Evolutionary conservation across 768 basidiomycete species (phyloP), one percentile per base, ranked within the genome.

Genomic region (Termitomyces sp.): DNA sequence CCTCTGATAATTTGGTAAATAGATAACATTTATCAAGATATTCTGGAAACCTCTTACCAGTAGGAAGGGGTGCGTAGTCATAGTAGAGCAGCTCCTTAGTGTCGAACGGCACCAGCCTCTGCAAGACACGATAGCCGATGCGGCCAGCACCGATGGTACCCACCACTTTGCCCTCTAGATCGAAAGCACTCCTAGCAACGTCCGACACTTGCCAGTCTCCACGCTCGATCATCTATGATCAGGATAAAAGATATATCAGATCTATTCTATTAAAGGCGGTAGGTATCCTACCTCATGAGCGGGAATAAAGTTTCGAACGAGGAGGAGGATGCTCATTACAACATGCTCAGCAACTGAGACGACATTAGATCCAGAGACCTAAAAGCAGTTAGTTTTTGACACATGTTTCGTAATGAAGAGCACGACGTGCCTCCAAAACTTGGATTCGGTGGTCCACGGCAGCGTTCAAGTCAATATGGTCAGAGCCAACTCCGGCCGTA

Each of bases 331-430:
- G 68, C 84, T 86, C 91, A 93, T 93, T 55, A 92, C 70, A 57
- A 91, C 91, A 68, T 93, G 90, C 71, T 95, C 93, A 44, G 92
- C 93, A 42, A 95, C 93, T 11, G 90, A 93, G 50, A 87, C 87
- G 51, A 94, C 93, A 65, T 93, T 95, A 22, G 88, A 91, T 37
- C 93, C 93, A 30, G 91, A 87, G 37, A 94, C 88, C 74, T 82
- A 54, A 53, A 43, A 47, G 35, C n/a, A 22, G 43, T 60, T 54
- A 53, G 62, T 38, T 51, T 40, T 51, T 56, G 52, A 43, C 53
- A 51, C 3, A 40, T 32, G 49, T 22, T 42, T 51, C 40, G 17
- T 37, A 14, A 35, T 14, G 7, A 11, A 30, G 7, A 17, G 15
- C 26, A 17, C 8, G 48, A 42, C 62, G 37, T 55, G 74, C 78